phyloP scores from a whole-genome alignment of 257 asterid species.

The Solanum corneliomulleri region DNA sequence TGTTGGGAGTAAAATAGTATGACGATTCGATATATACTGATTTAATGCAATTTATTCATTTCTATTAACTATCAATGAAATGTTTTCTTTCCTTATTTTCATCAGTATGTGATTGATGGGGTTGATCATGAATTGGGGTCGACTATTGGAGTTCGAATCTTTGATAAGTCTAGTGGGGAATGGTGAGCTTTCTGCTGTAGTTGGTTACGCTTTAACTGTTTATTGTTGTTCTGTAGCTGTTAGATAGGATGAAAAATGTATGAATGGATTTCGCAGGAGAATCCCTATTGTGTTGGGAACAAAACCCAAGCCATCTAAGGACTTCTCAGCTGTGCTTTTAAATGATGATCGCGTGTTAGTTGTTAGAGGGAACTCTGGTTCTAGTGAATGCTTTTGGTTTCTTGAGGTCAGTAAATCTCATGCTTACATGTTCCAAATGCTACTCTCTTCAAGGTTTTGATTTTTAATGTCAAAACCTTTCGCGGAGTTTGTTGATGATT shows the following conservation, averaged over 20 bases:
- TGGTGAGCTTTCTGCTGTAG: conserved; percentile 27
- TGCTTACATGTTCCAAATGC: not conserved
- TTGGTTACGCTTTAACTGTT: not conserved
- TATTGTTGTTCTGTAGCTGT: not conserved
- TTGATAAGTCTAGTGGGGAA: conserved; percentile 33
- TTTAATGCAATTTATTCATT: not conserved
- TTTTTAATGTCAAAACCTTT: not conserved
- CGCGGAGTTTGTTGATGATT: not conserved
- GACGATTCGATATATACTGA: conserved; percentile 10
- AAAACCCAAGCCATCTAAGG: conserved; percentile 44
- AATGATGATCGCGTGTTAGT: conserved; percentile 59
- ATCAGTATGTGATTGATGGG: conserved; percentile 60
- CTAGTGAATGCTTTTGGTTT: conserved; percentile 81
- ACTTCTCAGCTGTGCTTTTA: conserved; percentile 50
- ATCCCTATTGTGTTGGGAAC: conserved; percentile 62
- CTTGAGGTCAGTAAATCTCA: conserved; percentile 59
- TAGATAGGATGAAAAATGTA: not conserved
- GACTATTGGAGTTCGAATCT: conserved; percentile 34
- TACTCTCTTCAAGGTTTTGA: not conserved
- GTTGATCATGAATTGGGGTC: conserved; percentile 26
- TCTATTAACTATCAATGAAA: not conserved
- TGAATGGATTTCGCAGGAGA: conserved; percentile 30
- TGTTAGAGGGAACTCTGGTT: conserved; percentile 35
- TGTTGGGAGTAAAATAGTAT: conserved; percentile 53
- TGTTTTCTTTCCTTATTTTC: conserved; percentile 8